Evolutionary conservation across 257 asterid genomes (phyloP).

Genomic region (Catharanthus roseus): DNA sequence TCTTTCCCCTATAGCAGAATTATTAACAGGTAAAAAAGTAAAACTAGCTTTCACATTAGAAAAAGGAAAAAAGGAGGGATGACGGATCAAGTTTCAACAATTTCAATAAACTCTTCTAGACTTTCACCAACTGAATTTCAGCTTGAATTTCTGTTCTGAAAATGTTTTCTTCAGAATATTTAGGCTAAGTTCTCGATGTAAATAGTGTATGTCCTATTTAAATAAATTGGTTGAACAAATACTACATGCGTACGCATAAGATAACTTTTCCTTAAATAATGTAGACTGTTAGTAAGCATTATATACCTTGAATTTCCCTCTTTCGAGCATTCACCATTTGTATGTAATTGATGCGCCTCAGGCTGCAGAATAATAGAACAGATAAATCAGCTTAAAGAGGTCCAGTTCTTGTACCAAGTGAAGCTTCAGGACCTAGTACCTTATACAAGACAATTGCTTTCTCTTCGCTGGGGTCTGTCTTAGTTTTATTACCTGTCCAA

Average conservation of each 20-base stretch:
- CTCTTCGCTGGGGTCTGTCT: conserved; percentile 48
- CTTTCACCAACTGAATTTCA: neutral
- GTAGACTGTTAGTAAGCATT: conserved; percentile 16
- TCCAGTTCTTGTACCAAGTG: conserved; percentile 6
- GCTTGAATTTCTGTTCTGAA: neutral
- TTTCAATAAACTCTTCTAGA: neutral
- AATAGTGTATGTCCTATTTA: neutral
- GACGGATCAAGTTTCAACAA: neutral
- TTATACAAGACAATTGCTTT: conserved; percentile 81
- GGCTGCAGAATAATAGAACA: conserved; percentile 49
- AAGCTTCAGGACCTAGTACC: conserved; percentile 39
- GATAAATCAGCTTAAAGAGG: conserved; percentile 4
- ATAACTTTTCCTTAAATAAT: conserved; percentile 19
- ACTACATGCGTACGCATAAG: neutral
- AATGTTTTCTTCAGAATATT: neutral
- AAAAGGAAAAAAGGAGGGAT: neutral
- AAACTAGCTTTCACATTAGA: no score
- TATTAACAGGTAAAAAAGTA: neutral
- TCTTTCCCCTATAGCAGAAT: neutral
- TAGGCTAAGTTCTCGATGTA: neutral
- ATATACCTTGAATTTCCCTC: conserved; percentile 75
- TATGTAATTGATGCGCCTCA: conserved; percentile 45
- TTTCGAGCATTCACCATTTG: conserved; percentile 39
- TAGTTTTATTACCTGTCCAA: conserved; percentile 51
- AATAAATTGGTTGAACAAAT: neutral